Conservation (phyloP, 306 rosid genomes). For the Dryas drummondii region DNA sequence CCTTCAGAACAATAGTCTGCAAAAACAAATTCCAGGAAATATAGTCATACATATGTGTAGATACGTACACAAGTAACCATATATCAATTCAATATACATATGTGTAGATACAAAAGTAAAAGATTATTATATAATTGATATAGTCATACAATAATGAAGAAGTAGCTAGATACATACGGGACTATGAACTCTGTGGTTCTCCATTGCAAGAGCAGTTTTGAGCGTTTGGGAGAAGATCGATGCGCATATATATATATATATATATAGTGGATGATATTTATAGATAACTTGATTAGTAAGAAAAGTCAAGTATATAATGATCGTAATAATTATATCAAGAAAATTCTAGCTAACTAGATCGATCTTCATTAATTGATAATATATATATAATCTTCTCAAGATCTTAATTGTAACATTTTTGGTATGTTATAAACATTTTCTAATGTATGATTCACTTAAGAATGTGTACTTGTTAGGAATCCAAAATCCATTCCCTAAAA, state of each 20-base stretch:
- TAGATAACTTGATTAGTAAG: not conserved
- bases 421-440: not conserved
- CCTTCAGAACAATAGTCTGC: conserved; percentile 6
- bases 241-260: too few species aligned
- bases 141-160: not conserved
- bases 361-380: not conserved
- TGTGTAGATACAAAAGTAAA: not conserved
- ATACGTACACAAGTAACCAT: not conserved
- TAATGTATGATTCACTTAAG: not conserved
- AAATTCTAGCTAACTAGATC: too few species aligned
- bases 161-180: conserved; percentile 3
- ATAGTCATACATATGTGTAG: not conserved
- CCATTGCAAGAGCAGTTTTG: not conserved
- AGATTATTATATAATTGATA: not conserved
- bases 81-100: not conserved
- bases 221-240: not conserved
- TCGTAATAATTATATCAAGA: too few species aligned
- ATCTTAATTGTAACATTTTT: not conserved
- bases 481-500: not conserved
- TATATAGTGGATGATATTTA: not conserved
- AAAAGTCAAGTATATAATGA: not conserved
- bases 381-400: too few species aligned
- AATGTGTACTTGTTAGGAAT: not conserved
- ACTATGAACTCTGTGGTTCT: conserved; percentile 14
- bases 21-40: not conserved